These are phyloP conservation scores for Alisma plantagoaquatica DNA, from an alignment of 106 monocot genomes.

Conservation along the genomic window DNA sequence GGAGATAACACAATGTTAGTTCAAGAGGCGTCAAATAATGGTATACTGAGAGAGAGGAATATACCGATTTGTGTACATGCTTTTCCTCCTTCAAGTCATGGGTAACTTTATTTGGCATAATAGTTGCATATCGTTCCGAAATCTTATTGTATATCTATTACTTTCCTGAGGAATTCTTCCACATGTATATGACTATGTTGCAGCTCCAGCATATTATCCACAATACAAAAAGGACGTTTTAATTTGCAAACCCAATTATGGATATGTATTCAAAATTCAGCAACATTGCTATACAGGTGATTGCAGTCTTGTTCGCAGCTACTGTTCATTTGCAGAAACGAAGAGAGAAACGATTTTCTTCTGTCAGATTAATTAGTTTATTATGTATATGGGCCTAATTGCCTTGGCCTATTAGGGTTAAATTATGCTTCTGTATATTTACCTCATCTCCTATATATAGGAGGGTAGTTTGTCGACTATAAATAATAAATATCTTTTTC, in stretches of 20 bases:
- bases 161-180: constrained; percentile 50
- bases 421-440: too few species aligned
- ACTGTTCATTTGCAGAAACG: constrained; percentile 41
- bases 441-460: too few species aligned
- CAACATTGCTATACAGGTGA: constrained; percentile 43
- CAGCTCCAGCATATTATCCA: constrained; percentile 39
- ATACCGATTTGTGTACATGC: constrained; percentile 52
- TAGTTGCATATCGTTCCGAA: constrained; percentile 40
- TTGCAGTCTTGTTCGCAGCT: constrained; percentile 22
- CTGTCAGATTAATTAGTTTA: constrained; percentile 20
- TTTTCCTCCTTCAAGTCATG: constrained; percentile 60
- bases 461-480: too few species aligned
- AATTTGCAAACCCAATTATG: constrained; percentile 52
- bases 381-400: too few species aligned
- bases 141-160: constrained; percentile 48
- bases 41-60: constrained; percentile 42
- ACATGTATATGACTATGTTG: constrained; percentile 53
- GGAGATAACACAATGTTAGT: constrained; percentile 18
- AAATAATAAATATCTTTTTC: too few species aligned
- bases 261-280: constrained; percentile 57
- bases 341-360: constrained; percentile 20
- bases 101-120: constrained; percentile 55
- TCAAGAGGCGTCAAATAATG: constrained; percentile 26
- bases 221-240: constrained; percentile 15
- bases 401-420: too few species aligned